Conservation (phyloP, 257 asterid species). For the Schizonepeta tenuifolia region DNA sequence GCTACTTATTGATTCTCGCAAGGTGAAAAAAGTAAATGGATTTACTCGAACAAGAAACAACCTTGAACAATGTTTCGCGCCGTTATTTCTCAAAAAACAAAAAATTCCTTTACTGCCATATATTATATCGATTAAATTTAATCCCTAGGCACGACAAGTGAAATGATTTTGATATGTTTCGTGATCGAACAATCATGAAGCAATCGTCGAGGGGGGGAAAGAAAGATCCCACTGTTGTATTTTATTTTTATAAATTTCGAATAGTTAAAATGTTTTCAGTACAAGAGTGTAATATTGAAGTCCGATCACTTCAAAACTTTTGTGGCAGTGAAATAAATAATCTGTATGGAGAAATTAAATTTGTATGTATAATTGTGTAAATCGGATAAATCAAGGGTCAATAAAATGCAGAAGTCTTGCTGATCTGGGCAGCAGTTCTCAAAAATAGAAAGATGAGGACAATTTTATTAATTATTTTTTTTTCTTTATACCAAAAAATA, state of each 20-base stretch:
- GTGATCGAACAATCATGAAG: constrained; percentile 1
- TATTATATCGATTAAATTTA: background rate
- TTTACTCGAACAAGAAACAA: too few relatives aligned
- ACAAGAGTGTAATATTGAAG: background rate
- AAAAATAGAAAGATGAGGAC: background rate
- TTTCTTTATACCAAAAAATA: background rate
- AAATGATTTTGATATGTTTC: background rate
- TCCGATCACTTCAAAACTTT: background rate
- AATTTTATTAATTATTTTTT: background rate
- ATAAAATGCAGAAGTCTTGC: constrained; percentile 28
- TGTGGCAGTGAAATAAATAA: background rate
- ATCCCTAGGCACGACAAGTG: background rate
- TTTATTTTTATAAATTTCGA: background rate
- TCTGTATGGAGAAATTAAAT: background rate
- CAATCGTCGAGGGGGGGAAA: background rate
- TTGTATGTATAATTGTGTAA: background rate
- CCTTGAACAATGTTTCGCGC: background rate
- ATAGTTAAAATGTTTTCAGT: background rate
- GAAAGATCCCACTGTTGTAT: background rate
- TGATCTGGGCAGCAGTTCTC: constrained; percentile 24
- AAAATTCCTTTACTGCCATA: background rate
- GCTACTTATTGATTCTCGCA: too few relatives aligned
- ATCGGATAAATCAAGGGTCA: constrained; percentile 28
- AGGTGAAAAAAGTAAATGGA: too few relatives aligned
- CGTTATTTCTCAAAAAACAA: background rate